Percentiles rank a stretch among this genome's conserved stretches.
Evolutionary conservation across 2,329 filamentous ascomycete genomes (phyloP).

Genomic region (Scedosporium apiospermum): DNA sequence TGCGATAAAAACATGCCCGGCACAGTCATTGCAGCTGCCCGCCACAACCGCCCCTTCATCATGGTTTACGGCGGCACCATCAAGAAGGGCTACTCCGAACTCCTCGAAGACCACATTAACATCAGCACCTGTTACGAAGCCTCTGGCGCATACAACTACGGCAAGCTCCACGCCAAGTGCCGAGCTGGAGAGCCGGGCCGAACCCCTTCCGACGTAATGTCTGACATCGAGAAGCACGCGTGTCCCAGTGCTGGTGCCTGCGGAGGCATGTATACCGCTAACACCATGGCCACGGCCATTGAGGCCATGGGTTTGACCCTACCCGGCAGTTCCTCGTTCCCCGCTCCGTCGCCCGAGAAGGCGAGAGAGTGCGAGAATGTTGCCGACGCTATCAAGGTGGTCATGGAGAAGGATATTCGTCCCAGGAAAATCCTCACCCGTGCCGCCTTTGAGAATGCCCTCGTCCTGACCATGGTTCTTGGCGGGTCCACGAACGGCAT

Average conservation of each 20-base stretch:
- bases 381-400: conserved; percentile 66
- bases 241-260: conserved; percentile 61
- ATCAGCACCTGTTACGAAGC: conserved; percentile 85
- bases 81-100: conserved; percentile 69
- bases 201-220: conserved; percentile 67
- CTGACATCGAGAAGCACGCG: conserved; percentile 70
- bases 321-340: conserved; percentile 76
- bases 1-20: conserved; percentile 99
- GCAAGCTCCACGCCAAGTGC: conserved; percentile 62
- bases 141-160: conserved; percentile 71
- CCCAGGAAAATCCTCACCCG: conserved; percentile 74
- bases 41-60: conserved; percentile 83
- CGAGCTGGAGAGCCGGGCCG: conserved; percentile 52
- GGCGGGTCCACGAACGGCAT: conserved; percentile 86
- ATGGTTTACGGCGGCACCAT: conserved; percentile 97
- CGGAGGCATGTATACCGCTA: conserved; percentile 86
- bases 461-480: conserved; percentile 86
- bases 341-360: conserved; percentile 73
- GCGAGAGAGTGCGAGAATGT: conserved; percentile 77
- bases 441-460: conserved; percentile 74
- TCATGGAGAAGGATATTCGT: conserved; percentile 74
- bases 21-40: conserved; percentile 78
- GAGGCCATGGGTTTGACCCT: conserved; percentile 80
- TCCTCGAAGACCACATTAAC: conserved; percentile 73
- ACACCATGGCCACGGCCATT: conserved; percentile 86